A percentile compares a stretch with the other conserved stretches of the same genome.
Conservation (phyloP, 352 stramenopile species). For the Thalassiosira exigua region DNA sequence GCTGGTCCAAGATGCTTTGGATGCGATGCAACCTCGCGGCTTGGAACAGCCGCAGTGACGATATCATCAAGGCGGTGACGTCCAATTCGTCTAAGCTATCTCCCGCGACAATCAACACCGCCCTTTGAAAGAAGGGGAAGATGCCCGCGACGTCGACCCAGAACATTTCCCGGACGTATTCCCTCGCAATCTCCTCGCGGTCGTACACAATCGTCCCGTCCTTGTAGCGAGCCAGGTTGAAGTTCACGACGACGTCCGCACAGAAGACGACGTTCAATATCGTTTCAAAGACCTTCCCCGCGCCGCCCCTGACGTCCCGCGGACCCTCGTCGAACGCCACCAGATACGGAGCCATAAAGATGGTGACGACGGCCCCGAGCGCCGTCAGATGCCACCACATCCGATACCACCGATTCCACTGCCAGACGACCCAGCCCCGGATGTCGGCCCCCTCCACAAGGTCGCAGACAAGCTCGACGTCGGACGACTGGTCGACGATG, state of each 20-base stretch:
- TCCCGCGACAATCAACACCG: slow-evolving; percentile 24
- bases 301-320: too few species aligned
- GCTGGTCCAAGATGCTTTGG: slow-evolving; percentile 51
- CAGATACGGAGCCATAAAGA: slow-evolving; percentile 59
- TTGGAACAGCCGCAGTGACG: slow-evolving; percentile 50
- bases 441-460: not conserved
- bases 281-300: slow-evolving; percentile 34
- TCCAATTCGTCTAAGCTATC: slow-evolving; percentile 4
- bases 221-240: slow-evolving; percentile 61
- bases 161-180: slow-evolving; percentile 59
- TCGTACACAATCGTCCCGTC: slow-evolving; percentile 55
- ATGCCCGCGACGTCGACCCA: slow-evolving; percentile 66
- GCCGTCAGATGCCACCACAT: slow-evolving; percentile 61
- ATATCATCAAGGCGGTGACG: slow-evolving; percentile 34
- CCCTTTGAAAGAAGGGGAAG: slow-evolving; percentile 58
- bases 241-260: slow-evolving; percentile 65
- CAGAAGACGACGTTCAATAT: slow-evolving; percentile 50
- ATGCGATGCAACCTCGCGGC: slow-evolving; percentile 62
- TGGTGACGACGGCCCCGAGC: slow-evolving; percentile 51
- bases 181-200: slow-evolving; percentile 40
- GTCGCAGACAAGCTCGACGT: too few species aligned
- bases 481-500: too few species aligned
- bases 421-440: slow-evolving; percentile 40
- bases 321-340: slow-evolving; percentile 58
- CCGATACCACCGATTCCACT: slow-evolving; percentile 58